These are phyloP conservation scores for Ophiocordyceps sinensis DNA, from an alignment of 2,329 filamentous ascomycete genomes.

Conservation along the genomic window DNA sequence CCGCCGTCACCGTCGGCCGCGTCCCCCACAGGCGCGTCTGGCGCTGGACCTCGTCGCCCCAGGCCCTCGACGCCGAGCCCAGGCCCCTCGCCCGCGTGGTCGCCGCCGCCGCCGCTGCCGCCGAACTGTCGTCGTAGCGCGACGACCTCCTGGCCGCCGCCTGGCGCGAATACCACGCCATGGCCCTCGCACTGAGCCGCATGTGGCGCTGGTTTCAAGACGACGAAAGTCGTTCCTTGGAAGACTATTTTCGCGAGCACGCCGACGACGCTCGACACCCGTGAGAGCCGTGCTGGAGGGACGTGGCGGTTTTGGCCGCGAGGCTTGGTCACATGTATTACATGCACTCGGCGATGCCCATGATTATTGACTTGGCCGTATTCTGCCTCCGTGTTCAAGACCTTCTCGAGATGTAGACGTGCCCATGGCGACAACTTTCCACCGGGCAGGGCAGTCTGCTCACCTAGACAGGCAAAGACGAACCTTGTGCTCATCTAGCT, in stretches of 20 bases:
- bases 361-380: not conserved
- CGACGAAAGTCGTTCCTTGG: not conserved
- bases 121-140: constrained; percentile 7
- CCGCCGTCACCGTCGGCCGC: constrained; percentile 6
- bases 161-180: not conserved
- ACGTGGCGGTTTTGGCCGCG: not conserved
- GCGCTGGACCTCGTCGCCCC: constrained; percentile 12
- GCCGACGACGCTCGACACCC: not conserved
- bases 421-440: not conserved
- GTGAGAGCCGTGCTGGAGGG: not conserved
- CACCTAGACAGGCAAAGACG: too few species aligned
- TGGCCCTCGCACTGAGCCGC: not conserved
- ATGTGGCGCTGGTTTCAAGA: not conserved
- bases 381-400: not conserved
- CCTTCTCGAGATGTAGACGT: not conserved
- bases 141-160: not conserved
- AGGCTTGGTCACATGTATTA: not conserved
- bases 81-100: constrained; percentile 11
- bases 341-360: not conserved
- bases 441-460: not conserved
- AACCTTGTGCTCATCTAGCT: too few species aligned
- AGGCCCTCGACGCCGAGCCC: constrained; percentile 4
- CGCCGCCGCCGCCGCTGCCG: constrained; percentile 4
- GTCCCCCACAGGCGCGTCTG: constrained; percentile 10
- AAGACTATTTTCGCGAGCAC: not conserved